These are phyloP conservation scores for Allantophomopsis lycopodina DNA, from an alignment of 2,329 filamentous ascomycete species.

Conservation along the genomic window DNA sequence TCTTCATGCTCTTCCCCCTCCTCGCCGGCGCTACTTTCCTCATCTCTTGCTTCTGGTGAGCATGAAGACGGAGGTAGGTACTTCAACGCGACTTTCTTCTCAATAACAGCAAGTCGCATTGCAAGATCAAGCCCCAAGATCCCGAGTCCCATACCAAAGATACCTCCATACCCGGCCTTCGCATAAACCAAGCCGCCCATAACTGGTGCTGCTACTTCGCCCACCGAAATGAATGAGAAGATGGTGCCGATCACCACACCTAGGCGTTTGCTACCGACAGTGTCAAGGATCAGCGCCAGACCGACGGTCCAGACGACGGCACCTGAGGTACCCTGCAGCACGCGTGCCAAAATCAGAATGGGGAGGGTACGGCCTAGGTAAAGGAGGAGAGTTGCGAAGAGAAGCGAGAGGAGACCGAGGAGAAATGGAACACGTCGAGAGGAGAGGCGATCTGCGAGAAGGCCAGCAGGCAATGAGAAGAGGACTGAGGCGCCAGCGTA, in stretches of 20 bases:
- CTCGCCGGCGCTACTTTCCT: conserved; percentile 11
- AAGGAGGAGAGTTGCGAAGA: conserved; percentile 49
- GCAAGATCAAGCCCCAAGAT: conserved; percentile 42
- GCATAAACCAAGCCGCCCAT: conserved; percentile 47
- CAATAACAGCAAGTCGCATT: conserved; percentile 45
- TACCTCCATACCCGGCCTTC: conserved; percentile 40
- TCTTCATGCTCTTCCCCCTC: conserved; percentile 6
- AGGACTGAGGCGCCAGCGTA: conserved; percentile 39
- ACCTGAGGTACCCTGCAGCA: conserved; percentile 56
- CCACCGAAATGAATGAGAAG: conserved; percentile 43
- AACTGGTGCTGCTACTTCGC: conserved; percentile 39
- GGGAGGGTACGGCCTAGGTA: conserved; percentile 48
- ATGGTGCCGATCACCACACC: conserved; percentile 49
- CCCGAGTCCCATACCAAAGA: conserved; percentile 40
- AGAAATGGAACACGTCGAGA: conserved; percentile 44
- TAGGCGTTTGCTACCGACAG: conserved; percentile 44
- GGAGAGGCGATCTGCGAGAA: conserved; percentile 36
- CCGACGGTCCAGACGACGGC: conserved; percentile 66
- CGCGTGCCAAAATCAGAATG: conserved; percentile 45
- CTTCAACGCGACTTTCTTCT: conserved; percentile 40
- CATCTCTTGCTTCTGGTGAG: conserved; percentile 6
- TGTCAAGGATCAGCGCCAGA: conserved; percentile 56
- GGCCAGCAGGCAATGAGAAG: conserved; percentile 34
- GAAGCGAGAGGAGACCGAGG: conserved; percentile 38
- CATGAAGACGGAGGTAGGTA: conserved; percentile 15